Percentiles rank a stretch among this genome's conserved stretches.
These are phyloP conservation scores for Aspergillus ustus DNA, from an alignment of 2,329 filamentous ascomycete species.

Conservation along the genomic window DNA sequence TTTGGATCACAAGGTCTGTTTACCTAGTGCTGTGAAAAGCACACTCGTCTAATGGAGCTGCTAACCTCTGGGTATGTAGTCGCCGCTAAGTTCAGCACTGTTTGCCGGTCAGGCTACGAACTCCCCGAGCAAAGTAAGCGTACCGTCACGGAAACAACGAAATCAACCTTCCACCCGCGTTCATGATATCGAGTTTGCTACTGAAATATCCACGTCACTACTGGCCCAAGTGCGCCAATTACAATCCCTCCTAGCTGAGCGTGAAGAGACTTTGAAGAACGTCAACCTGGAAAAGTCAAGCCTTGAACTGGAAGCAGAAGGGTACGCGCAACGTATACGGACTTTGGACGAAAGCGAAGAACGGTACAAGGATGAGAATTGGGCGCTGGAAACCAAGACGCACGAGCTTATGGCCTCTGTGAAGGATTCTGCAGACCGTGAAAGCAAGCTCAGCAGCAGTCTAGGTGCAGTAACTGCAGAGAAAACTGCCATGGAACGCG, in stretches of 20 bases:
- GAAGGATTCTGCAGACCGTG: constrained; percentile 78
- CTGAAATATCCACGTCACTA: constrained; percentile 93
- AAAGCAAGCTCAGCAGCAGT: constrained; percentile 77
- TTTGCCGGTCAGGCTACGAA: constrained; percentile 83
- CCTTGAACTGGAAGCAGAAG: constrained; percentile 81
- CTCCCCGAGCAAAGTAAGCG: constrained; percentile 86
- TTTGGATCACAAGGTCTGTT: constrained; percentile 52
- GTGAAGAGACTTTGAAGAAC: constrained; percentile 81
- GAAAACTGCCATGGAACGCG: constrained; percentile 77
- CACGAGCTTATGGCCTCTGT: constrained; percentile 78
- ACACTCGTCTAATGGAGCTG: background rate
- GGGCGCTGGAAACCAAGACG: constrained; percentile 90
- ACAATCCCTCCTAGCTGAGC: constrained; percentile 81
- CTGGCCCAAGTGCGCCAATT: constrained; percentile 92
- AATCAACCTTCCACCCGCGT: constrained; percentile 88
- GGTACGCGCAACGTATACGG: constrained; percentile 77
- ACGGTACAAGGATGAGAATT: constrained; percentile 97
- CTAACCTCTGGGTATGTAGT: constrained; percentile 49
- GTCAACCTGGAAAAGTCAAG: constrained; percentile 75
- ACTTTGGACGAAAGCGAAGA: constrained; percentile 91
- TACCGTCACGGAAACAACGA: constrained; percentile 83
- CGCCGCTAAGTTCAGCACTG: constrained; percentile 72
- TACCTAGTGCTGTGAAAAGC: background rate
- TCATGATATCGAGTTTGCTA: constrained; percentile 97
- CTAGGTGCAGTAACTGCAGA: constrained; percentile 73